Conservation (phyloP, 1,284 basidiomycete genomes). For the Austroboletus novae-zelandiae region DNA sequence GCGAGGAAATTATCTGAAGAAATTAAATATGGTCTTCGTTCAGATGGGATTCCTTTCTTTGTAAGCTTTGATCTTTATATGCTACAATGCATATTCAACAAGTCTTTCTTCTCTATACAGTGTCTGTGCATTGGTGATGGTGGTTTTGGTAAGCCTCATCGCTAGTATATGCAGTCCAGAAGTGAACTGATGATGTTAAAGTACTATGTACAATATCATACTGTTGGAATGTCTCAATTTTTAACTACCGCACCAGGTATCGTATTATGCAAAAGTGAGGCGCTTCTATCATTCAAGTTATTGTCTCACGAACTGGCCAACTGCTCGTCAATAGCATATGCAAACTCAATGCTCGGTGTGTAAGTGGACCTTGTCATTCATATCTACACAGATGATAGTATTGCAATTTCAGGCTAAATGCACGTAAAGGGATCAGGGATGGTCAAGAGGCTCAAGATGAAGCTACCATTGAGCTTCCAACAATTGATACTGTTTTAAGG, state of each 20-base stretch:
- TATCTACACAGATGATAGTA: too few relatives aligned
- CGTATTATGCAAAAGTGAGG: not conserved
- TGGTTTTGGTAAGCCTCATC: not conserved
- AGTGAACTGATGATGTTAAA: not conserved
- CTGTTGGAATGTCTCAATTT: not conserved
- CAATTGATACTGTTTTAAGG: too few relatives aligned
- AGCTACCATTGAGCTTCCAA: slow-evolving; percentile 9
- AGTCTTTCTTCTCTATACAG: not conserved
- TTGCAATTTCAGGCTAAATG: slow-evolving; percentile 12
- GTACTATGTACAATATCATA: not conserved
- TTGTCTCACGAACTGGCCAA: too few relatives aligned
- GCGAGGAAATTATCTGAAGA: not conserved
- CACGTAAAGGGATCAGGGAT: slow-evolving; percentile 15
- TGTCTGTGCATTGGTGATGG: not conserved
- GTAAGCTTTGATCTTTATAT: not conserved
- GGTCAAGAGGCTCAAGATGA: slow-evolving; percentile 1
- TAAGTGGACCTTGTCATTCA: slow-evolving; percentile 2
- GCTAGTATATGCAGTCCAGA: not conserved
- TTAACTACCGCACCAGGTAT: not conserved
- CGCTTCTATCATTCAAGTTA: not conserved
- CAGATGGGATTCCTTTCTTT: not conserved
- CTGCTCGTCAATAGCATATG: slow-evolving; percentile 13
- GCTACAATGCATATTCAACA: not conserved
- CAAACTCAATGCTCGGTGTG: slow-evolving; percentile 27
- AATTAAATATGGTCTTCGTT: not conserved